Evolutionary conservation across 805 yeast genomes (phyloP), one percentile per base, ranked within the genome.

Genomic region (Schwanniomyces sp.): DNA sequence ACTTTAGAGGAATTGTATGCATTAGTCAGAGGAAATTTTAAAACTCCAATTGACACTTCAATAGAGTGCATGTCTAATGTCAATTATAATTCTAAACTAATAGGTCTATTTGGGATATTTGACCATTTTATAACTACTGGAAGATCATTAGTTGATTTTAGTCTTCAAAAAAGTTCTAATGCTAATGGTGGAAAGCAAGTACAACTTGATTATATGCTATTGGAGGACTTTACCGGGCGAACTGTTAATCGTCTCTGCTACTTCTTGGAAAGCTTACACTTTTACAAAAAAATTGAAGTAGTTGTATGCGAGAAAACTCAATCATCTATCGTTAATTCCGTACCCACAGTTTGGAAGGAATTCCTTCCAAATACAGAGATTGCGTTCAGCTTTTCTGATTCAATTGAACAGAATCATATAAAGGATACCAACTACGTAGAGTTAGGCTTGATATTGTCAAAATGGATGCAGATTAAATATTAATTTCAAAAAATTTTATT

Each of bases 361-460:
- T 10, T 21, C 7, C 12, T 46, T 17, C 49, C 49, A 8, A 46
- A 42, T 37, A 39, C 26, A 17, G 36, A 34, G 25, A 21, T 24
- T 10, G 12, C 3, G 18, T 18, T 21, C 8, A 37, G 8, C 2
- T 7, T 11, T 11, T 21, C 40, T 9, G 27, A 37, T 21, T 21
- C 27, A 11, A n/a, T 5, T 21, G 21, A 37, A 8, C 10, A 5
- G 5, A 21, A 9, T 2, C 9, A 24, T 11, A 16, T 12, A 3
- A 21, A 18, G 12, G 21, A 24, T 3, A n/a, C n/a, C n/a, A 21
- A 24, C 12, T 24, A 24, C 3, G 41, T 47, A 24, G 40, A 46
- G 7, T 29, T 52, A 10, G 52, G 52, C 24, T n/a, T 47, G 27
- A 41, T 53, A 12, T 40, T 53, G 16, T 53, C 57, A 7, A 53